These are phyloP conservation scores for Fusarium lyarnte DNA, from an alignment of 2,329 filamentous ascomycete genomes.

Conservation along the genomic window DNA sequence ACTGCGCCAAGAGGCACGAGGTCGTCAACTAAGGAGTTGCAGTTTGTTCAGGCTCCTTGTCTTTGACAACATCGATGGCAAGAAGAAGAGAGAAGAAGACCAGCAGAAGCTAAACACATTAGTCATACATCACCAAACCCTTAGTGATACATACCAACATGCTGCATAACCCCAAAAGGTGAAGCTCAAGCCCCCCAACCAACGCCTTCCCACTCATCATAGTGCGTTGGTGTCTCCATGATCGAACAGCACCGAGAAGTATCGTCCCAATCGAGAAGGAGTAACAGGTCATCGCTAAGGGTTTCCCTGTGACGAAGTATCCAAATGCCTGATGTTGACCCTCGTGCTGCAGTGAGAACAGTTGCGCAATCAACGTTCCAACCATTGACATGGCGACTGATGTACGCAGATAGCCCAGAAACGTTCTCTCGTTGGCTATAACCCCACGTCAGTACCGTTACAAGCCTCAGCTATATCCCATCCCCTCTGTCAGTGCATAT, in stretches of 20 bases:
- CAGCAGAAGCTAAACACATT: slow-evolving; percentile 31
- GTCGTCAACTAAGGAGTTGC: neutral
- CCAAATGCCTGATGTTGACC: slow-evolving; percentile 55
- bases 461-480: neutral
- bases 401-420: slow-evolving; percentile 77
- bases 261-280: slow-evolving; percentile 51
- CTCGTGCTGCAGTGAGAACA: slow-evolving; percentile 64
- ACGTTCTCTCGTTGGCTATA: slow-evolving; percentile 77
- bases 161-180: slow-evolving; percentile 32
- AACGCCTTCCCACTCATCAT: slow-evolving; percentile 46
- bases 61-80: slow-evolving; percentile 35
- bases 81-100: slow-evolving; percentile 39
- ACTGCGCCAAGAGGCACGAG: neutral
- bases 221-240: slow-evolving; percentile 46
- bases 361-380: slow-evolving; percentile 72
- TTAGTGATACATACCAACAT: slow-evolving; percentile 23
- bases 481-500: neutral
- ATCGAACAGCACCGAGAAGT: slow-evolving; percentile 44
- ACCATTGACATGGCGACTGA: slow-evolving; percentile 74
- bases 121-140: neutral
- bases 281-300: slow-evolving; percentile 60
- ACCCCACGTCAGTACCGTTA: neutral
- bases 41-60: neutral
- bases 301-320: slow-evolving; percentile 69
- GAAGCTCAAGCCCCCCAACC: slow-evolving; percentile 46